Conservation (phyloP, 2,329 filamentous ascomycete species). For the Aspergillus fructus region DNA sequence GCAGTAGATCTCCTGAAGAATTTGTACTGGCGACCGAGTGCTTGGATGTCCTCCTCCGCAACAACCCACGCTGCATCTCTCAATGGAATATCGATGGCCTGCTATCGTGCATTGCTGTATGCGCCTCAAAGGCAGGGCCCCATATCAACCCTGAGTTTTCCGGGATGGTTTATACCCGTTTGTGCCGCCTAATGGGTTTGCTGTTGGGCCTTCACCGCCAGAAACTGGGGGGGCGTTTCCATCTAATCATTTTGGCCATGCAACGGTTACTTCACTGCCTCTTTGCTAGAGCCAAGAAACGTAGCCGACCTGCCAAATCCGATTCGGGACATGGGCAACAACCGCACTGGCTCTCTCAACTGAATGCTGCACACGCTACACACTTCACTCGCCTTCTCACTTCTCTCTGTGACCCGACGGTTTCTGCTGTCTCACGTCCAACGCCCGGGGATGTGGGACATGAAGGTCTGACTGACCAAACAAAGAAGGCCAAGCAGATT, state of each 20-base stretch:
- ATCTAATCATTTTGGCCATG: conserved; percentile 57
- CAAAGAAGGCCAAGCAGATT: conserved; percentile 58
- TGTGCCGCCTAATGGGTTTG: conserved; percentile 54
- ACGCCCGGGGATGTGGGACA: conserved; percentile 34
- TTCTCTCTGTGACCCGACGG: conserved; percentile 62
- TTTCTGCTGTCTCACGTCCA: conserved; percentile 51
- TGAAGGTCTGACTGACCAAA: conserved; percentile 56
- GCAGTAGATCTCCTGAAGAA: conserved; percentile 35
- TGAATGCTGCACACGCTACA: conserved; percentile 46
- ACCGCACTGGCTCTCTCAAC: conserved; percentile 34
- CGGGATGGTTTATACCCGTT: conserved; percentile 50
- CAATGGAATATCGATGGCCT: conserved; percentile 48
- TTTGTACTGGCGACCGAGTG: conserved; percentile 43
- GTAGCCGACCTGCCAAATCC: conserved; percentile 27
- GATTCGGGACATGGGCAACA: conserved; percentile 25
- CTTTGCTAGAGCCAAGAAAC: conserved; percentile 49
- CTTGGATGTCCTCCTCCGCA: conserved; percentile 40
- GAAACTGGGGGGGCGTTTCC: conserved; percentile 60
- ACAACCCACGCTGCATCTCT: conserved; percentile 41
- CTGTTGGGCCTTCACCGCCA: conserved; percentile 58
- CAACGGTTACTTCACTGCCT: conserved; percentile 56
- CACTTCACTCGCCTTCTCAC: conserved; percentile 57
- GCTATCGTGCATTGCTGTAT: conserved; percentile 37
- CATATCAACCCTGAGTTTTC: conserved; percentile 32
- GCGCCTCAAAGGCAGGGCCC: conserved; percentile 36